Evolutionary conservation across 768 basidiomycete genomes (phyloP), one percentile per base, ranked within the genome.

Genomic region (Strobilomyces echinocephalus): DNA sequence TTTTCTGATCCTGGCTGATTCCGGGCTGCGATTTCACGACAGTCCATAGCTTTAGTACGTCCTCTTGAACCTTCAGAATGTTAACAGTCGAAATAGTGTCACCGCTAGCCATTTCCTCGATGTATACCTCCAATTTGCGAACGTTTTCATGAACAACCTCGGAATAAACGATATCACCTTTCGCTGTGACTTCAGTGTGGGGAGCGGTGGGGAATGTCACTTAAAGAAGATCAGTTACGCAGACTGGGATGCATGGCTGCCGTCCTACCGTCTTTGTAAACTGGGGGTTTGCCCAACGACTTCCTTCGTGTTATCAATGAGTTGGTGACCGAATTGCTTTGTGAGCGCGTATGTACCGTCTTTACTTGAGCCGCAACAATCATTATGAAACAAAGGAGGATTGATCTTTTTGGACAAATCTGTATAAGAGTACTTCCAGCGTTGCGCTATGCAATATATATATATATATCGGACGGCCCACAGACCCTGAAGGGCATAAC

Each of bases 171-270:
- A 99, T 94, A 51, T 98, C 95, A 20, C 97, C 97, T 74, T 91
- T 92, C 45, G 82, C 84, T 10, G 85, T 92, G 61, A 99, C 88
- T 68, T 95, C 91, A 8, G 95, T 97, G 64, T 86, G 84, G 35
- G 97, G 97, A 9, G 95, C 97, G 35, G 95, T 98, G 3, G 97
- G 97, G 84, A 99, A 97, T n/a, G 95, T 98, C 26, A 99, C 91
- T 92, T 44, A 28, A 47, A 44, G 43, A 10, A 35, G 1, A 49
- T 54, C 20, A 52, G 14, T 21, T 28, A 44, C 15, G 24, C 4
- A n/a, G 26, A 57, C 52, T 45, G 49, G 4, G 18, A 26, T 31
- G 21, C n/a, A 21, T 35, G 34, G 10, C 11, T 18, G n/a, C 46
- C 16, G 3, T 75, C 87, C 59, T 65, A 91, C 93, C 91, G 77